Conservation (phyloP, 2,329 filamentous ascomycete species). For the Nigrospora osmanthi region DNA sequence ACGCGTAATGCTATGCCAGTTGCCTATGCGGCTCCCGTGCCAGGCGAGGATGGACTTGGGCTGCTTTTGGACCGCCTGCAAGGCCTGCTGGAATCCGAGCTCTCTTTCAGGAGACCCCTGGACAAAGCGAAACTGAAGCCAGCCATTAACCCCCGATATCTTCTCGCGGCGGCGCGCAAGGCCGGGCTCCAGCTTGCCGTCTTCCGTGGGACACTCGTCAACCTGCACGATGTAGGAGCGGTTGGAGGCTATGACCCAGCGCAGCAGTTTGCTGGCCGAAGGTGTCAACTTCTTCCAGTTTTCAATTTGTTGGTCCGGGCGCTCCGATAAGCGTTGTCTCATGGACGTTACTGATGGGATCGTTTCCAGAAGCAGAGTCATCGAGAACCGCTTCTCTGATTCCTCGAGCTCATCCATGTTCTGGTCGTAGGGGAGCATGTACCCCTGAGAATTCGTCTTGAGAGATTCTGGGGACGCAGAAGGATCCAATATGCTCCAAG, state of each 20-base stretch:
- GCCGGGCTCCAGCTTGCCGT: conserved; percentile 7
- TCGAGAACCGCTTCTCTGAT: conserved; percentile 38
- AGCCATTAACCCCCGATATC: conserved; percentile 56
- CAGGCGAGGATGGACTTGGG: conserved; percentile 68
- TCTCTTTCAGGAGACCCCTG: conserved; percentile 89
- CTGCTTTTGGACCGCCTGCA: conserved; percentile 35
- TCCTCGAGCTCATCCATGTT: conserved; percentile 49
- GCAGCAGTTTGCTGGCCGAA: conserved; percentile 59
- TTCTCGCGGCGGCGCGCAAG: conserved; percentile 30
- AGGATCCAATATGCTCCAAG: too few species aligned
- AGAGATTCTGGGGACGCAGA: too few species aligned
- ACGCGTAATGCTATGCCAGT: conserved; percentile 88
- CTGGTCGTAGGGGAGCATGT: conserved; percentile 36
- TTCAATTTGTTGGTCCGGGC: conserved; percentile 30
- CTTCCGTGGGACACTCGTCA: conserved; percentile 28
- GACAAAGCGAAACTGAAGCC: conserved; percentile 78
- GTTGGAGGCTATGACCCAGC: conserved; percentile 89
- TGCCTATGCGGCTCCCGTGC: conserved; percentile 69
- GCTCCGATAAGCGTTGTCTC: conserved; percentile 34
- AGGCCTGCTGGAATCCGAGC: conserved; percentile 58
- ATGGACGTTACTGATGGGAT: conserved; percentile 57
- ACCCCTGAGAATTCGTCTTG: background rate
- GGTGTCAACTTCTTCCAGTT: conserved; percentile 50
- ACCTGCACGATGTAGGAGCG: conserved; percentile 79
- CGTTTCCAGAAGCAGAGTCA: conserved; percentile 43